Percentiles rank a stretch among this genome's conserved stretches.
Evolutionary conservation across 2,329 filamentous ascomycete genomes (phyloP).

Genomic region (Nothophaeocryptopus gaeumannii): DNA sequence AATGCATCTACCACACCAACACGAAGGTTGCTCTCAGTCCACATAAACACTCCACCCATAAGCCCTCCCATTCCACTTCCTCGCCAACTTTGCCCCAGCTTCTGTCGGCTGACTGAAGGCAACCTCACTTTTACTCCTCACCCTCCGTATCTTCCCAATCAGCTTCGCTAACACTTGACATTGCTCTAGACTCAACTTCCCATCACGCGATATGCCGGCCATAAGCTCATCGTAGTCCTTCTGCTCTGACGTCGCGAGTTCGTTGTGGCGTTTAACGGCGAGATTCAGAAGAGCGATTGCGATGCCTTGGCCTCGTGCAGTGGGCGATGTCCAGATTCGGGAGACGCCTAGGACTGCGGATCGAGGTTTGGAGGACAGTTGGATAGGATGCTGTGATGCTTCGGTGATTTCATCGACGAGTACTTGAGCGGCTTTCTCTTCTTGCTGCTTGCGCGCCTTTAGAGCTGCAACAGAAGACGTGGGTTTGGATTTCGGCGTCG

Average conservation of each 20-base stretch:
- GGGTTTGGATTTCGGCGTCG: constrained; percentile 17
- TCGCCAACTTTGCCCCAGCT: constrained; percentile 56
- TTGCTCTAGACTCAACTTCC: background rate
- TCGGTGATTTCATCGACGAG: constrained; percentile 13
- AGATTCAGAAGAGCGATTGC: constrained; percentile 56
- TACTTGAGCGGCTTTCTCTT: constrained; percentile 10
- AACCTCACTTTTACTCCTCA: constrained; percentile 53
- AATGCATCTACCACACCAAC: background rate
- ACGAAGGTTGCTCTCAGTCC: constrained; percentile 49
- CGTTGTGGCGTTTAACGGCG: constrained; percentile 25
- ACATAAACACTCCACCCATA: constrained; percentile 61
- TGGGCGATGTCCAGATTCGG: constrained; percentile 62
- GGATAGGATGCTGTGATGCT: constrained; percentile 20
- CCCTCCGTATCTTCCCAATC: constrained; percentile 48
- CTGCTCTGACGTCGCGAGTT: background rate
- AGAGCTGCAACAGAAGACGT: constrained; percentile 23
- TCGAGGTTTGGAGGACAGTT: constrained; percentile 18
- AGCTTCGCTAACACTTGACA: background rate
- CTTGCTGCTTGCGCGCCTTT: constrained; percentile 24
- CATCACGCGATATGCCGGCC: background rate
- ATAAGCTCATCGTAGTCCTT: background rate
- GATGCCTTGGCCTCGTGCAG: constrained; percentile 56
- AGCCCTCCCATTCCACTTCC: constrained; percentile 55
- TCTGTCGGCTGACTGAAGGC: constrained; percentile 67
- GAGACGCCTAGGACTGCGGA: constrained; percentile 60